These are phyloP conservation scores for Mallotus japonicus DNA, from an alignment of 441 rosid species.

Conservation along the genomic window DNA sequence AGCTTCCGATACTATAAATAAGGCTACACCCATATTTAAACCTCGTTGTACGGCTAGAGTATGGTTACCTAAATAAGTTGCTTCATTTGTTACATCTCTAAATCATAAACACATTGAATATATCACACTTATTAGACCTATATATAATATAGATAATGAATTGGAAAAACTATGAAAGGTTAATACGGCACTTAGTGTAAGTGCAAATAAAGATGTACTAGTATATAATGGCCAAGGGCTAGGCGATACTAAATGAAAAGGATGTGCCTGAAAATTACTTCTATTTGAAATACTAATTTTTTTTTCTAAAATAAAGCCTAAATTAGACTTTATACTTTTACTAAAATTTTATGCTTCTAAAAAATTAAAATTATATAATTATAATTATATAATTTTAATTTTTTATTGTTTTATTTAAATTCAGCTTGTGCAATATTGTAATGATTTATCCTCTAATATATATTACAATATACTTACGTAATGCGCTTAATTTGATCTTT, in stretches of 20 bases:
- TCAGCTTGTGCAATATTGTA: too few relatives aligned
- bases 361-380: too few relatives aligned
- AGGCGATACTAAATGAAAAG: background rate
- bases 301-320: too few relatives aligned
- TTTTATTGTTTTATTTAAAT: too few relatives aligned
- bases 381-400: too few relatives aligned
- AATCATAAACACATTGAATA: background rate
- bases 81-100: constrained; percentile 13
- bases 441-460: too few relatives aligned
- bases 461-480: too few relatives aligned
- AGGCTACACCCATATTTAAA: constrained; percentile 1
- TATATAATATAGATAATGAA: background rate
- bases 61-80: constrained; percentile 17
- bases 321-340: too few relatives aligned
- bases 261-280: background rate
- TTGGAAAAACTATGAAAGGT: background rate
- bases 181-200: background rate
- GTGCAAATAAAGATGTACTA: background rate
- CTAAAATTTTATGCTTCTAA: too few relatives aligned
- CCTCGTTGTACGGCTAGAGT: constrained; percentile 14
- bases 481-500: too few relatives aligned
- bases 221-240: background rate
- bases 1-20: background rate
- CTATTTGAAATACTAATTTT: too few relatives aligned
- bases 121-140: too few relatives aligned